Conservation (phyloP, 1,139 yeast species). For the Geotrichum restrictum region DNA sequence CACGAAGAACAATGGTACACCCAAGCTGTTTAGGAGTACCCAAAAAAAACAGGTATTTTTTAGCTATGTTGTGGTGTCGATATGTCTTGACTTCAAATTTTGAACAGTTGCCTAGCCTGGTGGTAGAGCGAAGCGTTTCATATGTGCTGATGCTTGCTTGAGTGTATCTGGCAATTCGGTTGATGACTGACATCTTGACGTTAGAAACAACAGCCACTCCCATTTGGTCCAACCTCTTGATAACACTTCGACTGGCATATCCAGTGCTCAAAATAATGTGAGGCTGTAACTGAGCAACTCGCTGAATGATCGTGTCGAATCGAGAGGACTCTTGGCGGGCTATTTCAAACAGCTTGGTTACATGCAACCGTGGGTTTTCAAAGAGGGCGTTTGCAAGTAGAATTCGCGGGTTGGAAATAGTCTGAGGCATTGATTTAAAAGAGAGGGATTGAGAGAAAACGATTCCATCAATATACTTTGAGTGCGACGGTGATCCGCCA, state of each 20-base stretch:
- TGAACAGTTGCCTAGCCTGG: slow-evolving; percentile 69
- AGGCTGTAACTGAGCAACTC: slow-evolving; percentile 75
- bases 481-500: slow-evolving; percentile 62
- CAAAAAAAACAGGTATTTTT: slow-evolving; percentile 69
- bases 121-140: slow-evolving; percentile 56
- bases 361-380: slow-evolving; percentile 71
- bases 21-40: slow-evolving; percentile 78
- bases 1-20: slow-evolving; percentile 77
- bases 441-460: slow-evolving; percentile 84
- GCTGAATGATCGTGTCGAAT: slow-evolving; percentile 71
- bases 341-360: slow-evolving; percentile 77
- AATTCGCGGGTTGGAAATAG: slow-evolving; percentile 64
- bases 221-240: slow-evolving; percentile 66
- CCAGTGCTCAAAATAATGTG: slow-evolving; percentile 77
- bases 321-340: slow-evolving; percentile 87
- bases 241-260: slow-evolving; percentile 78
- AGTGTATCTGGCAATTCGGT: slow-evolving; percentile 73
- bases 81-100: slow-evolving; percentile 67
- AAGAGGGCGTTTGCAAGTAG: slow-evolving; percentile 84
- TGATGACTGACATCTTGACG: slow-evolving; percentile 77
- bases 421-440: slow-evolving; percentile 70
- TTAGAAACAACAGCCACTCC: slow-evolving; percentile 76
- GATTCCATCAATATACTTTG: slow-evolving; percentile 68
- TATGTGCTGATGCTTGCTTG: slow-evolving; percentile 75
- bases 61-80: slow-evolving; percentile 49